phyloP scores from a whole-genome alignment of 1,284 basidiomycete genomes.

The Apiotrichum domesticum region DNA sequence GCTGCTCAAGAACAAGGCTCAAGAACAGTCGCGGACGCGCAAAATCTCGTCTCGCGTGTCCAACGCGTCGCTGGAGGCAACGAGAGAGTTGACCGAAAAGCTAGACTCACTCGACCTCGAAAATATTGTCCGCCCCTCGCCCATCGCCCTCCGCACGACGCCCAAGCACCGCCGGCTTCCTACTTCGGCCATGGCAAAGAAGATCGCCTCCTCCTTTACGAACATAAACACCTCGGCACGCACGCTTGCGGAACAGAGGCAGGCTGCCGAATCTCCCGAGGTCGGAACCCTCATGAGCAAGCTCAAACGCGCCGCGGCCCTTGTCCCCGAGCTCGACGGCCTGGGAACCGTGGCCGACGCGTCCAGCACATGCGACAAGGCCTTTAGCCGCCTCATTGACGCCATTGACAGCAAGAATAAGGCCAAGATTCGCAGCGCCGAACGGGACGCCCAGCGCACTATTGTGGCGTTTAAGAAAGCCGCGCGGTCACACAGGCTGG shows the following conservation, averaged over 20 bases:
- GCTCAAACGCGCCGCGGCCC: conserved; percentile 5
- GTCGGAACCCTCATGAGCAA: conserved; percentile 8
- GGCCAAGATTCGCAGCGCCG: background rate
- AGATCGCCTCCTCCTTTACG: conserved; percentile 11
- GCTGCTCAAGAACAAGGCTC: background rate
- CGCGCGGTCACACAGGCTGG: conserved; percentile 12
- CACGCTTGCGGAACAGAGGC: background rate
- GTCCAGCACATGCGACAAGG: conserved; percentile 19
- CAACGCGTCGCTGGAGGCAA: background rate
- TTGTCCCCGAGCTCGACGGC: conserved; percentile 10
- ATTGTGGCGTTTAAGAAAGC: conserved; percentile 8
- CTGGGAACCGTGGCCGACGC: conserved; percentile 18
- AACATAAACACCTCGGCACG: conserved; percentile 20
- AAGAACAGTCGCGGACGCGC: background rate
- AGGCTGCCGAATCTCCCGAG: background rate
- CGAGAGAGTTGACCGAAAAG: conserved; percentile 16
- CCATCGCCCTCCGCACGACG: conserved; percentile 3
- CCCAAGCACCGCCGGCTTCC: conserved; percentile 19
- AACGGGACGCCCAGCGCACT: background rate
- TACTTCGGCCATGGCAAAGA: conserved; percentile 6
- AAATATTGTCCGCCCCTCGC: conserved; percentile 10
- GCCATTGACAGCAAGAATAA: conserved; percentile 12
- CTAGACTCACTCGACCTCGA: conserved; percentile 25
- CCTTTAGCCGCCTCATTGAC: conserved; percentile 25
- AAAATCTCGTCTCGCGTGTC: no score